A percentile compares a stretch with the other conserved stretches of the same genome.
Evolutionary conservation across 2,329 filamentous ascomycete species (phyloP).

Genomic region (Trichoderma polysporum): DNA sequence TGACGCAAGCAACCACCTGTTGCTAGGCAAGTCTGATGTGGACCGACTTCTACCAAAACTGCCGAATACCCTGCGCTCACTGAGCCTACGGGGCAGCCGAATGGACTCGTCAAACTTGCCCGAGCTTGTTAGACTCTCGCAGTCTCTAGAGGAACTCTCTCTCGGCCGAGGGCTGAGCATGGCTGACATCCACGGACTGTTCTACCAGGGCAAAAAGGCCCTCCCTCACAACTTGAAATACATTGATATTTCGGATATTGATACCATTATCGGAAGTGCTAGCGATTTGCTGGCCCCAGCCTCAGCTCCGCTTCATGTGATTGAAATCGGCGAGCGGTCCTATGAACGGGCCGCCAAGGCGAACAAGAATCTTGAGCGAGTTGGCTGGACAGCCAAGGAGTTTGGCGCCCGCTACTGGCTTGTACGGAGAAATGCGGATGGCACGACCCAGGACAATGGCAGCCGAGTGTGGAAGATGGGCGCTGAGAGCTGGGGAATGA

Average conservation of each 20-base stretch:
- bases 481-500: slow-evolving; percentile 80
- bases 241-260: slow-evolving; percentile 69
- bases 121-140: slow-evolving; percentile 63
- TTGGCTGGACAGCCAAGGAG: slow-evolving; percentile 71
- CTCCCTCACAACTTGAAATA: slow-evolving; percentile 65
- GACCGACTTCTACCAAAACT: slow-evolving; percentile 64
- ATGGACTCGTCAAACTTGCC: slow-evolving; percentile 65
- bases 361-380: slow-evolving; percentile 55
- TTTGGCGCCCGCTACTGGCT: slow-evolving; percentile 66
- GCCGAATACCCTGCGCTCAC: slow-evolving; percentile 65
- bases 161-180: slow-evolving; percentile 67
- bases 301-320: slow-evolving; percentile 69
- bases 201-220: slow-evolving; percentile 50
- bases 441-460: slow-evolving; percentile 37
- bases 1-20: slow-evolving; percentile 69
- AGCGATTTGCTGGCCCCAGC: slow-evolving; percentile 58
- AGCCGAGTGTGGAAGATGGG: slow-evolving; percentile 81
- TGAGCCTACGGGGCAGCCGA: slow-evolving; percentile 73
- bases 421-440: slow-evolving; percentile 53
- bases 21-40: slow-evolving; percentile 66
- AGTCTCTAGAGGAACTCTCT: slow-evolving; percentile 72
- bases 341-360: slow-evolving; percentile 65
- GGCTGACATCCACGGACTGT: slow-evolving; percentile 64
- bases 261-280: slow-evolving; percentile 57
- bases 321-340: slow-evolving; percentile 71